A percentile compares a stretch with the other conserved stretches of the same genome.
These are phyloP conservation scores for Pleoardoris graminearum DNA, from an alignment of 2,329 filamentous ascomycete genomes.

Conservation along the genomic window DNA sequence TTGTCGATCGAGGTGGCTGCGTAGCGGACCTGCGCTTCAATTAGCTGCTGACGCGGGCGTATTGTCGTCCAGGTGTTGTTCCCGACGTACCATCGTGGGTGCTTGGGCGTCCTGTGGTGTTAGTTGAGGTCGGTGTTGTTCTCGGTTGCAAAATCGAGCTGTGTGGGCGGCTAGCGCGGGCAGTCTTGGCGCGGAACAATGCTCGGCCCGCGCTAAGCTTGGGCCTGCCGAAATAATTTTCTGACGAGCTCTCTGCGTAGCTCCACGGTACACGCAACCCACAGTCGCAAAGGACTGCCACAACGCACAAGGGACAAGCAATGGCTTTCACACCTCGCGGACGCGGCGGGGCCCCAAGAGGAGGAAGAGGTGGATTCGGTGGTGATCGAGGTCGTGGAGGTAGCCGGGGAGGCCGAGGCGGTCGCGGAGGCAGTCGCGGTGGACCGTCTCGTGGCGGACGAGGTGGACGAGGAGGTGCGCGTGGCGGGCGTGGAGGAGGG, in stretches of 20 bases:
- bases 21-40: constrained; percentile 43
- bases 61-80: constrained; percentile 31
- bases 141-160: constrained; percentile 29
- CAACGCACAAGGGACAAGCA: too few relatives aligned
- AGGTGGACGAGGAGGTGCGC: constrained; percentile 18
- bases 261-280: too few relatives aligned
- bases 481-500: constrained; percentile 66
- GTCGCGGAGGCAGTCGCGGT: constrained; percentile 16
- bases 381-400: constrained; percentile 28
- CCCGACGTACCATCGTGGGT: constrained; percentile 25
- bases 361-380: constrained; percentile 43
- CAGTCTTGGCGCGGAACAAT: neutral
- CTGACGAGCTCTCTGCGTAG: neutral
- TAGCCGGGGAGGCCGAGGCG: constrained; percentile 33
- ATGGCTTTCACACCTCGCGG: constrained; percentile 52
- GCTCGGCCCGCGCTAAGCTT: constrained; percentile 4
- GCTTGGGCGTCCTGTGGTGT: constrained; percentile 39
- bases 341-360: constrained; percentile 30
- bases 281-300: too few relatives aligned
- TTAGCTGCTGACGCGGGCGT: constrained; percentile 27
- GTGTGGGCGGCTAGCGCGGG: constrained; percentile 23
- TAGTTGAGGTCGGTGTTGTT: constrained; percentile 30
- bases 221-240: constrained; percentile 3
- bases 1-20: constrained; percentile 43
- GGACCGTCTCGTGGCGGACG: constrained; percentile 7